phyloP scores from a whole-genome alignment of 768 basidiomycete species.

The Amanita muscaria region DNA sequence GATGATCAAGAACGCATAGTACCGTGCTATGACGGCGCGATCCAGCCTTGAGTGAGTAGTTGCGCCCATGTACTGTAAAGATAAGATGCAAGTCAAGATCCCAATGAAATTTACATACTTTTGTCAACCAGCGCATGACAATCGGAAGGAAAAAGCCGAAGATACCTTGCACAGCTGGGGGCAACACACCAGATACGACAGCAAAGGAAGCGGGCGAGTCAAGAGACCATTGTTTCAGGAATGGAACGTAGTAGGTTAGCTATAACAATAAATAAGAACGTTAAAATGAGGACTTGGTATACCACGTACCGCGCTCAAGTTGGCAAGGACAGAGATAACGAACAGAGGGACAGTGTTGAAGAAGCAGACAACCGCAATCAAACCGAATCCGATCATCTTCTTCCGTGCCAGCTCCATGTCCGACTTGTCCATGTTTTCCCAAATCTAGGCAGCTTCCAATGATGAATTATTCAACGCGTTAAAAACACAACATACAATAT shows the following conservation, averaged over 20 bases:
- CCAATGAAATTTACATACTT: constrained; percentile 33
- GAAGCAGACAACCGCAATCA: constrained; percentile 76
- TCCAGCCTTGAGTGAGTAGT: constrained; percentile 75
- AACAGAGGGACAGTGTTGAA: constrained; percentile 92
- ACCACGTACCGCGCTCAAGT: constrained; percentile 67
- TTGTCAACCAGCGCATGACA: constrained; percentile 84
- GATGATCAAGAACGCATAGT: constrained; percentile 90
- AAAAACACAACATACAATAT: constrained; percentile 62
- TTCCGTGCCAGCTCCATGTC: constrained; percentile 59
- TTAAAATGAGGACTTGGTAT: not conserved
- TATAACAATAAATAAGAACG: constrained; percentile 19
- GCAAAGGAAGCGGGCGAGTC: constrained; percentile 64
- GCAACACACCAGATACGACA: constrained; percentile 85
- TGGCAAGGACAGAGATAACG: constrained; percentile 85
- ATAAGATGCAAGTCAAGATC: constrained; percentile 46
- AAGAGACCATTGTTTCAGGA: constrained; percentile 64
- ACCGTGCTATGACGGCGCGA: constrained; percentile 85
- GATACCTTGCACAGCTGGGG: constrained; percentile 77
- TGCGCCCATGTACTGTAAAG: constrained; percentile 52
- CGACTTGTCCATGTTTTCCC: constrained; percentile 81
- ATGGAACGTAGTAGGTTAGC: constrained; percentile 61
- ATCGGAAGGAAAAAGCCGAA: constrained; percentile 90
- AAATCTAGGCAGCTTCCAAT: no score
- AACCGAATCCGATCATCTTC: constrained; percentile 65
- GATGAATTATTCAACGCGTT: no score